Percentiles rank a stretch among this genome's conserved stretches.
phyloP scores from a whole-genome alignment of 2,329 filamentous ascomycete genomes.

The Arthrobotrys pseudoclavata region DNA sequence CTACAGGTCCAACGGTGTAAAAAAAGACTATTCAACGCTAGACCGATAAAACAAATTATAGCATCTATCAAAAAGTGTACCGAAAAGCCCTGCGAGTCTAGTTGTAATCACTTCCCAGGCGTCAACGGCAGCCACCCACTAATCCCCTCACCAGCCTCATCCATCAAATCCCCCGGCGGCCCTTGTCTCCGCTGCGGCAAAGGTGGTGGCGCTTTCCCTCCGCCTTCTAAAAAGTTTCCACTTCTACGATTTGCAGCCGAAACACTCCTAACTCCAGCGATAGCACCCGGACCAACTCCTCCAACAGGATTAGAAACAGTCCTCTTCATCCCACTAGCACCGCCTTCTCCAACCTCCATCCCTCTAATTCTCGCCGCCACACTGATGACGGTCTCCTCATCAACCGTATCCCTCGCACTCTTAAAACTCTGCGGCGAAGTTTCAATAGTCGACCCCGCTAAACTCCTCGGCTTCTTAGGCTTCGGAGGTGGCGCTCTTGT shows the following conservation, averaged over 20 bases:
- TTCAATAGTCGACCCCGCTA: slow-evolving; percentile 29
- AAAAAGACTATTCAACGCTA: slow-evolving; percentile 26
- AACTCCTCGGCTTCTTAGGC: slow-evolving; percentile 48
- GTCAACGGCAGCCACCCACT: slow-evolving; percentile 47
- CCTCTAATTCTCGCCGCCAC: slow-evolving; percentile 48
- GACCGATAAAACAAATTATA: background rate
- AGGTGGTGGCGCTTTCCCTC: slow-evolving; percentile 19
- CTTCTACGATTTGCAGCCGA: slow-evolving; percentile 20
- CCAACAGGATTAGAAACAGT: slow-evolving; percentile 41
- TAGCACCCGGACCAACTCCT: background rate
- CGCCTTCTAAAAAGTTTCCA: slow-evolving; percentile 13
- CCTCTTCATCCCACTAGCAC: slow-evolving; percentile 27
- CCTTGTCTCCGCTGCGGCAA: slow-evolving; percentile 32
- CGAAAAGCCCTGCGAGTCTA: background rate
- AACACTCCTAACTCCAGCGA: slow-evolving; percentile 25
- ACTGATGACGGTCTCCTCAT: slow-evolving; percentile 38
- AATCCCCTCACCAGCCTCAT: slow-evolving; percentile 34
- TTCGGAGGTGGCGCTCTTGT: slow-evolving; percentile 42
- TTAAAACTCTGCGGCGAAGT: slow-evolving; percentile 54
- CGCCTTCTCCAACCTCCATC: slow-evolving; percentile 33
- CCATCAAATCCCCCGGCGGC: slow-evolving; percentile 45
- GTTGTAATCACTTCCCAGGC: slow-evolving; percentile 31
- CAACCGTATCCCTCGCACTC: slow-evolving; percentile 36
- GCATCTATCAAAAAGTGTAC: slow-evolving; percentile 11
- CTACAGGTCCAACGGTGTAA: slow-evolving; percentile 2